These are phyloP conservation scores for Mucor sp. DNA, from an alignment of 371 early-diverging fungal species.

Conservation along the genomic window DNA sequence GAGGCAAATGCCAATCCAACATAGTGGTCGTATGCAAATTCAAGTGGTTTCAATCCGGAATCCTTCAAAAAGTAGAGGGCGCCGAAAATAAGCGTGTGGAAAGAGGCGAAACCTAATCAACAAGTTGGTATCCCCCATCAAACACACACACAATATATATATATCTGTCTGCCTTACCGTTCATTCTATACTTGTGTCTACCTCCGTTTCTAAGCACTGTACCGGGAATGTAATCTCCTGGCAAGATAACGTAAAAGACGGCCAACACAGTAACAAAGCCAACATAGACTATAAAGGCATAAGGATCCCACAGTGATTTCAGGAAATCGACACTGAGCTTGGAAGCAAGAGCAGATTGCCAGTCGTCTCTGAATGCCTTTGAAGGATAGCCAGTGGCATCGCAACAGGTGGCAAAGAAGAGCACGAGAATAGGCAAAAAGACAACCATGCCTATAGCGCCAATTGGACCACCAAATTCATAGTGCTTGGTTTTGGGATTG, in stretches of 20 bases:
- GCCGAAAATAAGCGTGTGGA: conserved; percentile 62
- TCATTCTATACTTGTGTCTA: conserved; percentile 70
- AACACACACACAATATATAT: too few relatives aligned
- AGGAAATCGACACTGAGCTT: conserved; percentile 26
- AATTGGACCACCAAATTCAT: conserved; percentile 85
- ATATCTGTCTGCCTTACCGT: conserved; percentile 45
- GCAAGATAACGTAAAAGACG: conserved; percentile 63
- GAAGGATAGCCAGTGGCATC: conserved; percentile 47
- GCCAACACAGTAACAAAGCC: conserved; percentile 76
- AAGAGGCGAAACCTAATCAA: conserved; percentile 42
- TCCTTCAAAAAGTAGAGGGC: conserved; percentile 32
- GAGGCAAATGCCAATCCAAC: conserved; percentile 73
- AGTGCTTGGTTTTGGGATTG: conserved; percentile 61
- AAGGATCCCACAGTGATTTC: conserved; percentile 35
- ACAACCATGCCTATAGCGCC: conserved; percentile 71
- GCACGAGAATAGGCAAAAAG: conserved; percentile 62
- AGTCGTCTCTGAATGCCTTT: conserved; percentile 28
- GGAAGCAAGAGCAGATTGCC: conserved; percentile 14
- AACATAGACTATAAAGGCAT: conserved; percentile 63
- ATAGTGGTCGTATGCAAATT: conserved; percentile 81
- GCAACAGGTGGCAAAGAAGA: conserved; percentile 46
- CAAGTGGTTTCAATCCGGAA: conserved; percentile 35
- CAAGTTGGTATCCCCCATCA: too few relatives aligned
- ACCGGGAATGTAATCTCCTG: conserved; percentile 72
- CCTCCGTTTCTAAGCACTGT: conserved; percentile 68